phyloP scores from a whole-genome alignment of 805 yeast species.

The Lipomyces kockii region DNA sequence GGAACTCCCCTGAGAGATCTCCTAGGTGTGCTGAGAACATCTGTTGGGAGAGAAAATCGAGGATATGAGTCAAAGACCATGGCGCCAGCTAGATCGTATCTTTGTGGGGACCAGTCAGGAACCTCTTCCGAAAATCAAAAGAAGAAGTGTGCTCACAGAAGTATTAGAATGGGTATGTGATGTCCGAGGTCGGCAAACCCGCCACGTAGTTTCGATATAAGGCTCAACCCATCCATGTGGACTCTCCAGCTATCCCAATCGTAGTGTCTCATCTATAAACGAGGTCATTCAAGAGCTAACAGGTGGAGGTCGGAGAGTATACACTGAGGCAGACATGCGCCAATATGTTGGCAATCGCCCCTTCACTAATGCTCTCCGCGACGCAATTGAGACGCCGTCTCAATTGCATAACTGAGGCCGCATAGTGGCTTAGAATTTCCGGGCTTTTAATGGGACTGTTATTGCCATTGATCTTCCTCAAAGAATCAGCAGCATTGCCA shows the following conservation, averaged over 20 bases:
- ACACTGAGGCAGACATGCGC: conserved; percentile 3
- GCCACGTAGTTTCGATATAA: conserved; percentile 1
- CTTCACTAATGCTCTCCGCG: conserved; percentile 1
- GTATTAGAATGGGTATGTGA: conserved; percentile 5
- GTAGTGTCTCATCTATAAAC: conserved; percentile 3
- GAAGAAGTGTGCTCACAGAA: conserved; percentile 3
- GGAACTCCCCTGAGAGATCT: conserved; percentile 6
- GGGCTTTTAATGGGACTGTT: conserved; percentile 4
- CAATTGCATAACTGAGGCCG: conserved; percentile 4
- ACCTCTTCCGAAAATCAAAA: conserved; percentile 1
- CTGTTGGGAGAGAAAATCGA: conserved; percentile 4
- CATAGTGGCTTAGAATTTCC: conserved; percentile 1
- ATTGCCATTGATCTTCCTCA: conserved; percentile 4
- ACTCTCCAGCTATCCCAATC: conserved; percentile 6
- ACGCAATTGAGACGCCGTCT: conserved; percentile 4
- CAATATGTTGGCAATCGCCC: conserved; percentile 5
- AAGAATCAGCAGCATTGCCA: conserved; percentile 2
- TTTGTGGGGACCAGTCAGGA: conserved; percentile 6
- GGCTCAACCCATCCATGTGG: conserved; percentile 4
- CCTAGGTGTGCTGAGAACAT: conserved; percentile 2
- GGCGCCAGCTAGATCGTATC: conserved; percentile 5
- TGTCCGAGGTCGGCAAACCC: conserved; percentile 3
- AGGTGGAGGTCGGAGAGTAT: conserved; percentile 1
- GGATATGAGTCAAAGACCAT: conserved; percentile 3
- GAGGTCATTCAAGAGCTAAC: conserved; percentile 4